Evolutionary conservation across 2,329 filamentous ascomycete genomes (phyloP).

Genomic region (Coniochaeta hoffmannii): DNA sequence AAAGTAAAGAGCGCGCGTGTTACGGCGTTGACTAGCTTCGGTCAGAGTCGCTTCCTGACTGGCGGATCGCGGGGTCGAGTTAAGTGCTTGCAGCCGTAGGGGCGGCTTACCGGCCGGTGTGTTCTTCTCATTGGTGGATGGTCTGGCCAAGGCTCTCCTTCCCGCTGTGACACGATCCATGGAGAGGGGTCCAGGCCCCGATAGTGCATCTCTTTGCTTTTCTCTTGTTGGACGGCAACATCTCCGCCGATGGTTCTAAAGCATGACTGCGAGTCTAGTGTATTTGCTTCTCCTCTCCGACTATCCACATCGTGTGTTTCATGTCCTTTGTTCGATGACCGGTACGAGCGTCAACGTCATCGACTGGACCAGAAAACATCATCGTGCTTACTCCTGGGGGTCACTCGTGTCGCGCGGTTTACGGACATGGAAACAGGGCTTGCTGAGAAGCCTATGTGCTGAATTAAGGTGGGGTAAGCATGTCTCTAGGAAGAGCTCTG

Average conservation of each 20-base stretch:
- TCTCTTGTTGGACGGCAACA: no score
- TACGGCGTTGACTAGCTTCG: background rate
- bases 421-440: no score
- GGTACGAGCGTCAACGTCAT: background rate
- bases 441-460: no score
- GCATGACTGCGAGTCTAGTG: no score
- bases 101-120: background rate
- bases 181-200: background rate
- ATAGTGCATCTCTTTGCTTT: background rate
- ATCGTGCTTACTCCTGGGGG: background rate
- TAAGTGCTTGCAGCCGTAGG: slow-evolving; percentile 2
- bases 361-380: background rate
- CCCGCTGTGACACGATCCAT: background rate
- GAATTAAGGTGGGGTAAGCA: no score
- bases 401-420: no score
- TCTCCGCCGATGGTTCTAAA: no score
- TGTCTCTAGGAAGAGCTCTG: no score
- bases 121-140: background rate
- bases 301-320: background rate
- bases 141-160: background rate
- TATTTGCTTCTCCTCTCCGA: background rate
- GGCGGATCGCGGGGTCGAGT: slow-evolving; percentile 3
- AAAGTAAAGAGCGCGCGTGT: background rate
- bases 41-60: background rate
- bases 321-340: background rate